phyloP scores from a whole-genome alignment of 2,329 filamentous ascomycete genomes.

The Trichoderma gracile region DNA sequence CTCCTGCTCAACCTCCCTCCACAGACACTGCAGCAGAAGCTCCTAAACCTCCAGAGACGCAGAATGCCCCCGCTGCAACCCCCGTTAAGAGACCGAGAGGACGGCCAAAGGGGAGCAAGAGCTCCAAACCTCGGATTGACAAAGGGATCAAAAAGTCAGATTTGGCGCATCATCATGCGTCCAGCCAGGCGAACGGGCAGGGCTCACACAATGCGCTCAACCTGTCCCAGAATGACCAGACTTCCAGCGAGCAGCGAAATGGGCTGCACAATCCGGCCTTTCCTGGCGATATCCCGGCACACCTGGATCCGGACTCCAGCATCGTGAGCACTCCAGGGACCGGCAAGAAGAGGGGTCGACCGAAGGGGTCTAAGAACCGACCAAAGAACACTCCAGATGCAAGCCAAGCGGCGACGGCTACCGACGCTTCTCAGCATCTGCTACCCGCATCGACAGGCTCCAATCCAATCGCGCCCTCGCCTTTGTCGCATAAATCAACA shows the following conservation, averaged over 20 bases:
- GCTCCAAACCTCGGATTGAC: constrained; percentile 45
- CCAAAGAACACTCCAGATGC: constrained; percentile 34
- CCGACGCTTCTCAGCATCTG: not conserved
- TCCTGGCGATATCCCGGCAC: constrained; percentile 9
- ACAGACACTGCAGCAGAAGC: not conserved
- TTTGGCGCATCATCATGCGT: constrained; percentile 14
- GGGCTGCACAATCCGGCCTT: not conserved
- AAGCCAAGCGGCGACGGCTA: constrained; percentile 7
- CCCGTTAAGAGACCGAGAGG: constrained; percentile 50
- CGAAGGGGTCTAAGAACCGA: constrained; percentile 51
- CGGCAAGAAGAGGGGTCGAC: constrained; percentile 41
- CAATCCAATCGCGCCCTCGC: constrained; percentile 24
- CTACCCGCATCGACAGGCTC: not conserved
- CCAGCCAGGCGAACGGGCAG: constrained; percentile 9
- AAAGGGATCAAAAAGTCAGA: constrained; percentile 53
- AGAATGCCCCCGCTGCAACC: not conserved
- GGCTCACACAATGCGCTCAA: not conserved
- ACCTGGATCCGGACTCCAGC: constrained; percentile 27
- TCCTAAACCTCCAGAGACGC: not conserved
- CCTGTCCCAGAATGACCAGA: constrained; percentile 3
- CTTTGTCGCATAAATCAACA: constrained; percentile 28
- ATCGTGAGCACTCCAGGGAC: constrained; percentile 30
- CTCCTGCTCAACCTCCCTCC: not conserved
- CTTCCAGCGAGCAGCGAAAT: constrained; percentile 1
- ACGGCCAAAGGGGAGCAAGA: constrained; percentile 56